A percentile compares a stretch with the other conserved stretches of the same genome.
Evolutionary conservation across 139 green algal genomes (phyloP).

Genomic region (Eudorina sp.): DNA sequence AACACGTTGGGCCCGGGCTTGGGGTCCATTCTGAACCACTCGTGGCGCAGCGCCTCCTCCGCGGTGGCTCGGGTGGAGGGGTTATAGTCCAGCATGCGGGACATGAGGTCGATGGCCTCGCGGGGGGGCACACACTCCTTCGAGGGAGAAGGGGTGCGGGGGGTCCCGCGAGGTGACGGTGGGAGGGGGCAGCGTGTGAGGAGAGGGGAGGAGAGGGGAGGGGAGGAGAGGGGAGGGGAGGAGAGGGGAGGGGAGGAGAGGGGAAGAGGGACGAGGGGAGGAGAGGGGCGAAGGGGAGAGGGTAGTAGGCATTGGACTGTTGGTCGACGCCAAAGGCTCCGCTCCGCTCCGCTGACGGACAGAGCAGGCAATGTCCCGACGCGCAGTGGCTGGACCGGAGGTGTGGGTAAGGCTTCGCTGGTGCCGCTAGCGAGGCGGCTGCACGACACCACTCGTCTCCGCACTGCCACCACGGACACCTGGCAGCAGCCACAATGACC

Average conservation of each 20-base stretch:
- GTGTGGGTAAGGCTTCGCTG: too few species aligned
- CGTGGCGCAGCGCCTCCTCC: slow-evolving; percentile 70
- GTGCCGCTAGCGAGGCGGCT: too few species aligned
- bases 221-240: background rate
- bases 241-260: background rate
- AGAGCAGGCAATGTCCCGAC: too few species aligned
- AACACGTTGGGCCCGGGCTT: slow-evolving; percentile 62
- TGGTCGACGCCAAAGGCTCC: too few species aligned
- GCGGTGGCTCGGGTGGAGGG: slow-evolving; percentile 70
- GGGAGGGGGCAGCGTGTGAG: background rate
- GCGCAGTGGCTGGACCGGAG: too few species aligned
- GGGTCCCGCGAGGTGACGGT: background rate
- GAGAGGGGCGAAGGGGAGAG: background rate
- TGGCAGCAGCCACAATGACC: too few species aligned
- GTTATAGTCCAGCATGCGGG: slow-evolving; percentile 73
- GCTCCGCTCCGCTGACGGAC: too few species aligned
- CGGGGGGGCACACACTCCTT: slow-evolving; percentile 48
- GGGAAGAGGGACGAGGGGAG: background rate
- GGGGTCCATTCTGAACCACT: slow-evolving; percentile 69
- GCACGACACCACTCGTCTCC: too few species aligned
- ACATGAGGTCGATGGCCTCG: slow-evolving; percentile 64
- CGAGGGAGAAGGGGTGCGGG: background rate
- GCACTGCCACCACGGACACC: too few species aligned
- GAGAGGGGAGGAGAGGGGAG: background rate
- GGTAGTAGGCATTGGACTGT: too few species aligned